phyloP scores from a whole-genome alignment of 192 early-diverging fungal species.

The Backusella australiensis region DNA sequence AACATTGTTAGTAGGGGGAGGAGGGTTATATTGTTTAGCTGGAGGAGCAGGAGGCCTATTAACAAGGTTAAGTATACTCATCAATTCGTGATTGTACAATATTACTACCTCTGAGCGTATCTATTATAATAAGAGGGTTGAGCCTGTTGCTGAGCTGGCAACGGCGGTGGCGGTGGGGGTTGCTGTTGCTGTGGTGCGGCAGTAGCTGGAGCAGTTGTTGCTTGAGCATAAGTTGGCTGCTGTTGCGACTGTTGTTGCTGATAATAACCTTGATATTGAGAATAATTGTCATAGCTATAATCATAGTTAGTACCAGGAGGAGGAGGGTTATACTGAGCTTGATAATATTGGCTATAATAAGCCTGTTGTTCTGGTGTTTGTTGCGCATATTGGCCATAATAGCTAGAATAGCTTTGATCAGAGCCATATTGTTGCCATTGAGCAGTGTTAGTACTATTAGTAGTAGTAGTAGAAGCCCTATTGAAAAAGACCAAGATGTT shows the following conservation, averaged over 20 bases:
- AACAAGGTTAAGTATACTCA: not conserved
- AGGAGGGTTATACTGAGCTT: slow-evolving; percentile 9
- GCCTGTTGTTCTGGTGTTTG: slow-evolving; percentile 13
- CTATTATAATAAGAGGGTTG: not conserved
- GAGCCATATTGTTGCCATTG: slow-evolving; percentile 7
- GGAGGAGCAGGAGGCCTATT: not conserved
- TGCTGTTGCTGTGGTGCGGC: not conserved
- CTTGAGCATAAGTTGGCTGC: not conserved
- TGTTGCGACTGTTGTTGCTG: not conserved
- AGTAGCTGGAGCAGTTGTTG: not conserved
- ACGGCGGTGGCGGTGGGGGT: not conserved
- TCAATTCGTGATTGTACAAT: not conserved
- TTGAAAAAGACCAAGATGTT: not conserved
- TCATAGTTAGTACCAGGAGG: slow-evolving; percentile 13
- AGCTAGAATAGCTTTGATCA: not conserved
- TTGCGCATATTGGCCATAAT: not conserved
- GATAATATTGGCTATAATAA: slow-evolving; percentile 19
- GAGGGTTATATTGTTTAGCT: not conserved
- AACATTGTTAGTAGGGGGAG: not conserved
- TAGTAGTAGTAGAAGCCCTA: not conserved
- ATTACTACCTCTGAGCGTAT: not conserved
- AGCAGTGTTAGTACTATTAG: not conserved
- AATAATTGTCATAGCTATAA: slow-evolving; percentile 11
- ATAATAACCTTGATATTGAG: slow-evolving; percentile 15
- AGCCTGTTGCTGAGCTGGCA: not conserved